Base-by-base conservation (phyloP, 371 early-diverging fungal species). In the Actinomucor elegans region DNA sequence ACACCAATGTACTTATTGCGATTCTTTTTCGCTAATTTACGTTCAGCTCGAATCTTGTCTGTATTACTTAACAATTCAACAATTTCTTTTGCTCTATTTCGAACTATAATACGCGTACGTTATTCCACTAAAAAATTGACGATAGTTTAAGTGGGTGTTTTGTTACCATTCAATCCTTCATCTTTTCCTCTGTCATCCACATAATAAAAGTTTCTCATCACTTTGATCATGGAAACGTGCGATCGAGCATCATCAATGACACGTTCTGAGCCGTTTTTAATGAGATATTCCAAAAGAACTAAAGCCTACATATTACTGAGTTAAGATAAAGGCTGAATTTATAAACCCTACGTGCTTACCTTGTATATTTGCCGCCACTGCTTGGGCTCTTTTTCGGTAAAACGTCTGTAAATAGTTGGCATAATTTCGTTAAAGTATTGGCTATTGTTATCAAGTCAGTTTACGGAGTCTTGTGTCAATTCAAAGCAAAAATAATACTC, bases 341-440 rank as follows among this genome's bases (percentile, higher is more conserved):
- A 1, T 33, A 34, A 34, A 34, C 5, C 12, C 34, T 7, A 34
- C 9, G 21, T 23, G 41, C 24, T 41, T 43, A 52, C 61, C 83
- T 98, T 98, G 80, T 98, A 98, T 26, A 92, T 86, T 64, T 93
- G 92, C 51, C 97, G 71, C 98, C 98, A 98, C 52, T 88, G 87
- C 20, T 83, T 67, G 1, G 90, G 79, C 48, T 92, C 88, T 44
- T 88, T 85, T 54, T 96, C 96, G 31, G 88, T 81, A 57, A 96
- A 85, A 20, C 92, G 84, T 55, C 88, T 83, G 70, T 90, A 95
- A 27, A 97, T 85, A 18, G 88, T 87, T 1, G 91, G 83, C 94
- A 97, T 95, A 52, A 97, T 91, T 63, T 96, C 96, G 55, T 90
- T 90, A 62, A 95, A 94, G 57, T 89, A 79, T 76, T 89, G 85